phyloP scores from a whole-genome alignment of 139 green algal species.

The Microglena sp. region DNA sequence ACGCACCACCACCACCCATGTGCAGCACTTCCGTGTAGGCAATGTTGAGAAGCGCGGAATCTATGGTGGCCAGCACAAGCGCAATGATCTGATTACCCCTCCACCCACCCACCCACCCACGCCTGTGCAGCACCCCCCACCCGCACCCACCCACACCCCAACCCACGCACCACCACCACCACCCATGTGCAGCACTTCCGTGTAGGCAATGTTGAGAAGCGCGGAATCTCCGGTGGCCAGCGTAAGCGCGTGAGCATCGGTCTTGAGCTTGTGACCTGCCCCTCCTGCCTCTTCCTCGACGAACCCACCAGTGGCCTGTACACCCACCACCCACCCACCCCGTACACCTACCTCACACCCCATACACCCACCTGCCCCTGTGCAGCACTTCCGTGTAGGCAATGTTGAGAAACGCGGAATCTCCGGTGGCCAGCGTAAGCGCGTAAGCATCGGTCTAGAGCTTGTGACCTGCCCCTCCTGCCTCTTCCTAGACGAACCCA shows the following conservation, averaged over 20 bases:
- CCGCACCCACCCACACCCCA: no score
- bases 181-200: conserved; percentile 23
- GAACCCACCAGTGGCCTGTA: neutral
- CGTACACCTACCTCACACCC: neutral
- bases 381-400: conserved; percentile 26
- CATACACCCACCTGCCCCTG: neutral
- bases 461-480: conserved; percentile 32
- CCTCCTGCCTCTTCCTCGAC: neutral
- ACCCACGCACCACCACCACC: no score
- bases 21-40: conserved; percentile 26
- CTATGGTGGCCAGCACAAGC: conserved; percentile 72
- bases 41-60: conserved; percentile 31
- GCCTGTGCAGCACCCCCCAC: no score
- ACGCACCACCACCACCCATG: no score
- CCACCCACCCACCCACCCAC: no score
- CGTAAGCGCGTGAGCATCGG: neutral
- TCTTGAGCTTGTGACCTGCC: neutral
- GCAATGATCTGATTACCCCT: no score
- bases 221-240: conserved; percentile 34
- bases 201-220: conserved; percentile 29
- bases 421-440: conserved; percentile 72
- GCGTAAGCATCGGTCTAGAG: conserved; percentile 62
- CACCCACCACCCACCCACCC: neutral
- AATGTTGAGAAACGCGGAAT: conserved; percentile 31
- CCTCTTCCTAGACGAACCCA: conserved; percentile 76